Base-by-base conservation (phyloP, 345 rosid species). In the Citrus medica region DNA sequence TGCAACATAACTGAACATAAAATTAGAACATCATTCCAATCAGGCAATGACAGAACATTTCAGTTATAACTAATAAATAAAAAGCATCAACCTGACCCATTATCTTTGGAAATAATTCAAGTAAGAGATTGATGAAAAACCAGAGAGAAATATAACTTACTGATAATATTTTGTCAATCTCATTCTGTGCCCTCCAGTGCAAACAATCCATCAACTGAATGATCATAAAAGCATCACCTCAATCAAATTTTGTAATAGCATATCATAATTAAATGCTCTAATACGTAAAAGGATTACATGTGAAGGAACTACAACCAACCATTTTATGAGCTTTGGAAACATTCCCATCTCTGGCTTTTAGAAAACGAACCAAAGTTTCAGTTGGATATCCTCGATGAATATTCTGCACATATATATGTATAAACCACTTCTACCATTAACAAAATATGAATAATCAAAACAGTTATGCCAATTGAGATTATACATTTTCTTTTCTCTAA, bases 151-250 rank as follows among this genome's bases (percentile, higher is more conserved):
- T 42, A 7, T 69, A 72, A 86, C 96, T 88, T 81, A 94, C 99
- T 9, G 90, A 79, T 78, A 96, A 74, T 71, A 96, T 92, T 51
- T 79, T 84, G 82, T 96, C 97, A 22, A 96, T 96, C 78, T 89
- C 92, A 82, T 90, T 96, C 80, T 94, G 90, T 58, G 87, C 77
- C 85, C 99, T 91, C 99, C 99, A 96, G 67, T 85, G 86, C 86
- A 96, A 85, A 86, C 90, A 88, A 46, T 96, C 97, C 81, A 94
- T 69, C 81, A 96, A 86, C 99, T 96, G 90, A 79, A 87, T 85
- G 63, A 76, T 68, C 75, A 79, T 10, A 68, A 10, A 80, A 7
- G 7, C 25, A 68, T 48, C 66, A 67, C 21, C 32, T 80, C 75
- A 76, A 61, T 62, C 9, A 71, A 62, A 71, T 22, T 67, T 53